Conservation (phyloP, 2,329 filamentous ascomycete genomes). For the Gnomoniopsis sp. region DNA sequence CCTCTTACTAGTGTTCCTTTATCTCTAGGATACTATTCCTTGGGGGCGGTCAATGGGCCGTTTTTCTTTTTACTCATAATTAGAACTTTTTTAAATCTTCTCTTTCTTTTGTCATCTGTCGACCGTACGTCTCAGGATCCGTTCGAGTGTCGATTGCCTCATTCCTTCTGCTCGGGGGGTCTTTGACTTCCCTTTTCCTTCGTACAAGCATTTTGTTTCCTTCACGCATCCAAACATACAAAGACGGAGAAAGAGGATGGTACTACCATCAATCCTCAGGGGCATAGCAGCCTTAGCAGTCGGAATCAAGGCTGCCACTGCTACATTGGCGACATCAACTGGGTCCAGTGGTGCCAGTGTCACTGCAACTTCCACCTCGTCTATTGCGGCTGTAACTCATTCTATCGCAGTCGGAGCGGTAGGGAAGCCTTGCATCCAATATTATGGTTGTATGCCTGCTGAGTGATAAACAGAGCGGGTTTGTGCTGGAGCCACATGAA, state of each 20-base stretch:
- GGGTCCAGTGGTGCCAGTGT: background rate
- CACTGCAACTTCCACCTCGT: slow-evolving; percentile 4
- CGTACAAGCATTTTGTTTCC: background rate
- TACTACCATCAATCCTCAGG: slow-evolving; percentile 15
- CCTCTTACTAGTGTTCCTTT: background rate
- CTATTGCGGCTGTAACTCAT: slow-evolving; percentile 21
- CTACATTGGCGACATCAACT: background rate
- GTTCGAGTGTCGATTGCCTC: background rate
- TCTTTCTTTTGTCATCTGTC: background rate
- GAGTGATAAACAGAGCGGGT: slow-evolving; percentile 24
- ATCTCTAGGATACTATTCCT: background rate
- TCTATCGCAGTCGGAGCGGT: slow-evolving; percentile 29
- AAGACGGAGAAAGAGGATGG: slow-evolving; percentile 6
- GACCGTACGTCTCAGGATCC: too few species aligned
- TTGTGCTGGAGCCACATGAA: slow-evolving; percentile 33
- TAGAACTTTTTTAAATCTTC: background rate
- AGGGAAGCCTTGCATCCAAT: slow-evolving; percentile 16
- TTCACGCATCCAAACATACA: background rate
- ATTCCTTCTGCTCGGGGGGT: background rate
- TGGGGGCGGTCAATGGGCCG: background rate
- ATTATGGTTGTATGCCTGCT: slow-evolving; percentile 15
- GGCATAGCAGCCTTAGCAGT: slow-evolving; percentile 10
- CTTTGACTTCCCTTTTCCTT: background rate
- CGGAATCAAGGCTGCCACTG: slow-evolving; percentile 5
- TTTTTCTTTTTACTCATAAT: background rate